Base-by-base conservation (phyloP, 371 early-diverging fungal species). In the Circinella minor region DNA sequence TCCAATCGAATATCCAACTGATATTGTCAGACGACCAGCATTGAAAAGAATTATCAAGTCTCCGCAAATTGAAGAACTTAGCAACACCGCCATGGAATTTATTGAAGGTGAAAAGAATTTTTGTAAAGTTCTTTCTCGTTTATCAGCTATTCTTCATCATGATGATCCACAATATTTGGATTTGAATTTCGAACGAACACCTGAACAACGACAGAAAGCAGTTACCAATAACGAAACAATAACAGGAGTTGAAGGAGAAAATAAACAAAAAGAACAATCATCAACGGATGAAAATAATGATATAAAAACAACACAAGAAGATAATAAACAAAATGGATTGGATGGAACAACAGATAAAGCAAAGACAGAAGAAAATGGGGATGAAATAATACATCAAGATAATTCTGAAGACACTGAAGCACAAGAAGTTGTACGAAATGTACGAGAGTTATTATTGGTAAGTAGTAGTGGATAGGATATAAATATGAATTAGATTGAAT, bases 81-180 rank as follows among this genome's bases (percentile, higher is more conserved):
- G 81, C 37, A 67, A 70, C 43, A 81, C 81, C 4, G 77, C 82
- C 11, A 84, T 86, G 86, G 81, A 82, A 70, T 83, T 86, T 64
- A 82, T 86, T 64, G 86, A 86, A 68, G 73, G 75, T 14, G 86
- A 86, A 69, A 83, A 80, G 72, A 79, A 80, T 38, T 83, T 84
- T 27, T 81, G 80, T 67, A 84, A 83, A 68, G 77, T 82, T 11
- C 38, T 86, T n/a, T 80, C 79, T 61, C 80, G 82, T 51, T 73
- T 86, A 10, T 75, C 81, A 43, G 75, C 83, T 36, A 80, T 86
- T 64, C 71, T 86, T 55, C 83, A 84, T 47, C 74, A 77, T 36
- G 86, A 86, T 48, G 84, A 86, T 62, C 86, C 86, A 11, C 81
- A 77, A 46, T 82, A 80, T 55, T 69, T 81, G n/a, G 83, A 82